These are phyloP conservation scores for Cladophialophora exuberans DNA, from an alignment of 2,329 filamentous ascomycete genomes.

Conservation along the genomic window DNA sequence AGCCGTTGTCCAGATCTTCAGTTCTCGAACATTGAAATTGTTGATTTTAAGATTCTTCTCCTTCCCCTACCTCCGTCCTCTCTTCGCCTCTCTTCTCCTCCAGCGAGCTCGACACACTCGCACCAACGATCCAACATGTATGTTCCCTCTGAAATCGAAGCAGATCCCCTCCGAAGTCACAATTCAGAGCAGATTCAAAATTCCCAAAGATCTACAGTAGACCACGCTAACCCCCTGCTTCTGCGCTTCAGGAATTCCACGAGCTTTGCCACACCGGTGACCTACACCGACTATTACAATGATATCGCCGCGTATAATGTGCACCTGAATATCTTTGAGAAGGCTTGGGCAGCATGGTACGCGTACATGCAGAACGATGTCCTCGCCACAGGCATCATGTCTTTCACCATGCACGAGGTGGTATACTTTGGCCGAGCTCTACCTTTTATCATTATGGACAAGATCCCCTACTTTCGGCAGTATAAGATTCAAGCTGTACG, in stretches of 20 bases:
- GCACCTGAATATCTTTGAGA: constrained; percentile 82
- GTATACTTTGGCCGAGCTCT: constrained; percentile 92
- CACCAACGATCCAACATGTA: constrained; percentile 24
- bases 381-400: constrained; percentile 95
- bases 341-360: constrained; percentile 95
- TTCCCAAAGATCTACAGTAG: neutral
- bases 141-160: neutral
- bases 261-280: constrained; percentile 50
- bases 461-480: constrained; percentile 81
- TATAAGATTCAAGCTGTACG: constrained; percentile 91
- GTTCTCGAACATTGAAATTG: constrained; percentile 9
- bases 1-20: neutral
- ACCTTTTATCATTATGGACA: constrained; percentile 91
- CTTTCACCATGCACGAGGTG: constrained; percentile 89
- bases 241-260: constrained; percentile 47
- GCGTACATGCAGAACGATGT: constrained; percentile 97
- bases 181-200: too few relatives aligned
- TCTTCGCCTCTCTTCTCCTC: too few relatives aligned
- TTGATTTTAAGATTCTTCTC: constrained; percentile 1
- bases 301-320: constrained; percentile 75
- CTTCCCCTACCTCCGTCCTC: neutral
- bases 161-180: too few relatives aligned
- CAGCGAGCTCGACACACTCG: neutral
- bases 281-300: constrained; percentile 69
- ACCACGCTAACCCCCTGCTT: constrained; percentile 1